Evolutionary conservation across 2,329 filamentous ascomycete species (phyloP), one percentile per base, ranked within the genome.

Genomic region (Hypomyces rosellus): DNA sequence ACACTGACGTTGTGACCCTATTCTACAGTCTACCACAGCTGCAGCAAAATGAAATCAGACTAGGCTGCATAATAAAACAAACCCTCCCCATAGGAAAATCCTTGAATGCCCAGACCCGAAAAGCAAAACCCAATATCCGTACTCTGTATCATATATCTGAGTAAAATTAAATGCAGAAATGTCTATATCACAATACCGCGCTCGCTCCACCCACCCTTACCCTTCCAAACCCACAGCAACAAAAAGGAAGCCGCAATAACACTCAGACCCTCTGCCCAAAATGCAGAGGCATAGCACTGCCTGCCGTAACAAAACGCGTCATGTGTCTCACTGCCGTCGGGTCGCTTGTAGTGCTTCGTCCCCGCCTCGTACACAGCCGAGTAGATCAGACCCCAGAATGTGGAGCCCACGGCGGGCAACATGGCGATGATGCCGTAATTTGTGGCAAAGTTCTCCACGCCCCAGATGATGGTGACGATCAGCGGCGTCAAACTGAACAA

Each of bases 361-460:
- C 80, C 86, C 40, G 75, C 76, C 67, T 93, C 84, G 61, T 95
- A 95, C 2, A 89, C 83, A 0, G 76, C 80, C 5, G 87, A 89
- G 66, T 97, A 99, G n/a, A 96, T 73, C 1, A 93, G 68, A 0
- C 91, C 89, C 90, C 92, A 99, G 33, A 96, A 77, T 0, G 89
- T 89, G 0, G 92, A 90, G 0, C 92, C 93, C 0, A 87, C 70
- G 0, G 93, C 93, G 3, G 93, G 93, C 50, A 92, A 84, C 75
- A 95, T 93, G 39, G 91, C 90, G 7, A 97, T 84, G 54, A 97
- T 91, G 9, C 93, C 93, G 84, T 92, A 99, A 61, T 99, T 97
- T 0, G 93, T 99, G 51, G 89, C 93, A 65, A 99, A 97, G 66
- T 97, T 99, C 73, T 97, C 91, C 0, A 96, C 90, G 22, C 93